Evolutionary conservation across 345 rosid species (phyloP).

Genomic region (Rhizophora mangle): DNA sequence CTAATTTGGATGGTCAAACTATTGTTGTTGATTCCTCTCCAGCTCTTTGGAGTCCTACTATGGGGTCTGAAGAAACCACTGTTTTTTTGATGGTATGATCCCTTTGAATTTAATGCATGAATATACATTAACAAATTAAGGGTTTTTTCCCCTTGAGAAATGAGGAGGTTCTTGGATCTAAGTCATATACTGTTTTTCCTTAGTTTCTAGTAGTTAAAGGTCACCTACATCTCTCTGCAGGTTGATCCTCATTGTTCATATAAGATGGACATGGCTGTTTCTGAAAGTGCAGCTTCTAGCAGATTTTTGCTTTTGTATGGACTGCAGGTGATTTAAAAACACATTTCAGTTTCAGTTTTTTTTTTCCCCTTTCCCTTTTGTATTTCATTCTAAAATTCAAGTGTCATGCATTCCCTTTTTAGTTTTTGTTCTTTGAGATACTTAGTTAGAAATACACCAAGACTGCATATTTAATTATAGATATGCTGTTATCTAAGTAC

Average conservation of each 20-base stretch:
- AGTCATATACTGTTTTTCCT: not conserved
- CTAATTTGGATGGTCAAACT: conserved; percentile 63
- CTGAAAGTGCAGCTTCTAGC: conserved; percentile 64
- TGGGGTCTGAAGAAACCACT: conserved; percentile 66
- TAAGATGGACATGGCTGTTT: conserved; percentile 56
- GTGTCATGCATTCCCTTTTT: not conserved
- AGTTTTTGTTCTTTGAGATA: not conserved
- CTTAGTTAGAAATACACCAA: too few relatives aligned
- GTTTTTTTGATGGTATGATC: conserved; percentile 67
- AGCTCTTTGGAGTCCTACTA: conserved; percentile 63
- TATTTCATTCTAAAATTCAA: not conserved
- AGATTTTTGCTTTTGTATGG: conserved; percentile 74
- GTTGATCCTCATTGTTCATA: conserved; percentile 98
- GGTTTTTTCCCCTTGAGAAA: too few relatives aligned
- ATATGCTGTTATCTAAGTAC: too few relatives aligned
- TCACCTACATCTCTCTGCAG: conserved; percentile 39
- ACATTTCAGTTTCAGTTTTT: conserved; percentile 9
- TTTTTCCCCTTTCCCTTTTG: too few relatives aligned
- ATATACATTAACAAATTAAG: not conserved
- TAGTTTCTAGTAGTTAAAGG: conserved; percentile 2
- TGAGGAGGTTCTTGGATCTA: too few relatives aligned
- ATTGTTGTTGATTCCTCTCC: conserved; percentile 80
- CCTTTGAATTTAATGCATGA: not conserved
- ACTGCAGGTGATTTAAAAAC: conserved; percentile 51
- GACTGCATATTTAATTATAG: too few relatives aligned